Percentiles rank a stretch among this genome's conserved stretches.
Conservation (phyloP, 2,329 filamentous ascomycete genomes). For the Aspergillus brunneoviolaceus region DNA sequence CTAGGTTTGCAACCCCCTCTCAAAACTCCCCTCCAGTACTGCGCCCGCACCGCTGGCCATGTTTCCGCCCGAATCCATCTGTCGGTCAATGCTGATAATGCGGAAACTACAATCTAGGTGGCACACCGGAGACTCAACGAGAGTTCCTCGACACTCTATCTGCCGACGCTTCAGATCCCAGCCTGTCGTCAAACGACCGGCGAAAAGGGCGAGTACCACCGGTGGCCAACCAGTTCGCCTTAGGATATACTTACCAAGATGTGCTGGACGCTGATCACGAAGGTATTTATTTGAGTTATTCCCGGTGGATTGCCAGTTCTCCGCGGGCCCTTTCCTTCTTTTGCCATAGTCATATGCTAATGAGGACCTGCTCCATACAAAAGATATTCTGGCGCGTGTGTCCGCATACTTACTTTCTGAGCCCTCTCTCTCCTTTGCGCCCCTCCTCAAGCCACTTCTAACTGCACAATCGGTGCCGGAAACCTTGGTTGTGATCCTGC, state of each 20-base stretch:
- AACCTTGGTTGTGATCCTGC: conserved; percentile 83
- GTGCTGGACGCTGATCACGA: conserved; percentile 92
- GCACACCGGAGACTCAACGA: conserved; percentile 76
- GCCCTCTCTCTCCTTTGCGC: conserved; percentile 77
- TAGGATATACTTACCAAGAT: conserved; percentile 94
- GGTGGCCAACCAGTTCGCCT: conserved; percentile 85
- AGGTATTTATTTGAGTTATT: conserved; percentile 51
- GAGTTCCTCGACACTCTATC: conserved; percentile 71
- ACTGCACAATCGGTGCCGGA: conserved; percentile 81
- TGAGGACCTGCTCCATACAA: neutral
- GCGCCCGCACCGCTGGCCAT: conserved; percentile 7
- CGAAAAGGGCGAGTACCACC: conserved; percentile 63
- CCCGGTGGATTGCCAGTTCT: neutral
- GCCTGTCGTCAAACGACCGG: conserved; percentile 46
- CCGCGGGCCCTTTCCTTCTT: neutral
- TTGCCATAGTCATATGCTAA: neutral
- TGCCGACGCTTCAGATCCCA: conserved; percentile 43
- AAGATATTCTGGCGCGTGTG: conserved; percentile 85
- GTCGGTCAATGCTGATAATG: conserved; percentile 19
- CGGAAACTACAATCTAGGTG: conserved; percentile 54
- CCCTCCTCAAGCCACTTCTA: conserved; percentile 78
- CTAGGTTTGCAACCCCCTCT: conserved; percentile 59
- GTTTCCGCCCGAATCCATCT: neutral
- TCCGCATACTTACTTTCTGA: conserved; percentile 87
- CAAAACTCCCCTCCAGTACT: neutral